phyloP scores from a whole-genome alignment of 768 basidiomycete species.

The Cubamyces sp. region DNA sequence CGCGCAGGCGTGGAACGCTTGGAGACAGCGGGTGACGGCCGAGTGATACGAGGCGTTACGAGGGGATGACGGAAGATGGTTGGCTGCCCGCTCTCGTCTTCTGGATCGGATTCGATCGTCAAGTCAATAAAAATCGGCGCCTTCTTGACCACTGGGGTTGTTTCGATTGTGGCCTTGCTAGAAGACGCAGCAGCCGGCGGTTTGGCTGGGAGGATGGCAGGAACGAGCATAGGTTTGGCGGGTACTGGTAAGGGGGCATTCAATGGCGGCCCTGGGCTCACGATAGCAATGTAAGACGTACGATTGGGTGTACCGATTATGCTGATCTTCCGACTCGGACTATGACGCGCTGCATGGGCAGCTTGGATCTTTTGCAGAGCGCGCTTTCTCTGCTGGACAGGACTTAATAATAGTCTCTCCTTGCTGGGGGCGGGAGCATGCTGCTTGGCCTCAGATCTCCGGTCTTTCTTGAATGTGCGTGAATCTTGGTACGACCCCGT shows the following conservation, averaged over 20 bases:
- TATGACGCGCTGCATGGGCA: constrained; percentile 5
- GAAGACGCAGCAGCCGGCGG: not conserved
- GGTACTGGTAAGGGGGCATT: not conserved
- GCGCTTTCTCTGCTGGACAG: constrained; percentile 4
- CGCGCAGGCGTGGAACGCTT: constrained; percentile 13
- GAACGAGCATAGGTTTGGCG: not conserved
- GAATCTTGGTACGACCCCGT: not conserved
- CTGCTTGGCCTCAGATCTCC: constrained; percentile 21
- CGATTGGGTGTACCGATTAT: constrained; percentile 4
- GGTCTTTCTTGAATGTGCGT: not conserved
- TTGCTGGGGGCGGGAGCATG: constrained; percentile 43
- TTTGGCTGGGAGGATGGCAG: not conserved
- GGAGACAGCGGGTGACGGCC: constrained; percentile 4
- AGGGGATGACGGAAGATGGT: constrained; percentile 15
- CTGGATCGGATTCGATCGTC: constrained; percentile 23
- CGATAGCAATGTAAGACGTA: not conserved
- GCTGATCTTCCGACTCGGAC: constrained; percentile 4
- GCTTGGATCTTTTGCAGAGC: constrained; percentile 8
- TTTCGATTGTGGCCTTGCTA: not conserved
- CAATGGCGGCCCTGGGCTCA: not conserved
- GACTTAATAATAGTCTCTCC: constrained; percentile 72
- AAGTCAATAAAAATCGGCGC: constrained; percentile 25
- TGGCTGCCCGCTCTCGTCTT: constrained; percentile 7
- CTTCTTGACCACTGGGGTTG: constrained; percentile 9
- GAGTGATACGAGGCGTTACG: constrained; percentile 21